A percentile compares a stretch with the other conserved stretches of the same genome.
Evolutionary conservation across 352 stramenopile genomes (phyloP).

Genomic region (Phytopythium sindhum): DNA sequence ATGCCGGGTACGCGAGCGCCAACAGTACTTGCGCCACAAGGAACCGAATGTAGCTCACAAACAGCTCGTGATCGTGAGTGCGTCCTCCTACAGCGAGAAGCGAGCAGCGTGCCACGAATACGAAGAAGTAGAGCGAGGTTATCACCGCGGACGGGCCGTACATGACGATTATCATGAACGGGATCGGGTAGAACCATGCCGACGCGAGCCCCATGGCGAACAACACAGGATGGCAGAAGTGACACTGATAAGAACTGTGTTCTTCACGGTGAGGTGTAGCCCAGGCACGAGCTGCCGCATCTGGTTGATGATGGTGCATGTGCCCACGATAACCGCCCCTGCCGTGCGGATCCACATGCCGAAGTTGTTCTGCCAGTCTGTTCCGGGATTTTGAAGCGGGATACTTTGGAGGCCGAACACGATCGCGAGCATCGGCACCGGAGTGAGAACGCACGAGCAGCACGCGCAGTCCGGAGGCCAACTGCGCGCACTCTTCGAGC

Average conservation of each 20-base stretch:
- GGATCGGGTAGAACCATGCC: slow-evolving; percentile 12
- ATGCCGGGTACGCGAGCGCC: slow-evolving; percentile 19
- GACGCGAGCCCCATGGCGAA: slow-evolving; percentile 15
- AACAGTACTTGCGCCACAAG: slow-evolving; percentile 12
- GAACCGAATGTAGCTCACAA: slow-evolving; percentile 9
- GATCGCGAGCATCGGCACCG: slow-evolving; percentile 11
- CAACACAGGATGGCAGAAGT: slow-evolving; percentile 1
- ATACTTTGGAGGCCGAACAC: slow-evolving; percentile 14
- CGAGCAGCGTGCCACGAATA: neutral
- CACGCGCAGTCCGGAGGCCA: neutral
- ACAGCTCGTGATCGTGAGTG: slow-evolving; percentile 1
- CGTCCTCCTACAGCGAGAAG: neutral
- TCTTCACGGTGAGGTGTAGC: slow-evolving; percentile 6
- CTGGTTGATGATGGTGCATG: slow-evolving; percentile 6
- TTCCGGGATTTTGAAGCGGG: slow-evolving; percentile 14
- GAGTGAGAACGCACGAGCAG: slow-evolving; percentile 11
- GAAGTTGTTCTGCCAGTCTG: slow-evolving; percentile 22
- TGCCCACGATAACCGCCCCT: slow-evolving; percentile 3
- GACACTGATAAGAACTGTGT: slow-evolving; percentile 11
- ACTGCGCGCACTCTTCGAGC: slow-evolving; percentile 17
- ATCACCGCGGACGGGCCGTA: slow-evolving; percentile 1
- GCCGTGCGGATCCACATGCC: slow-evolving; percentile 21
- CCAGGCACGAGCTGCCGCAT: slow-evolving; percentile 18
- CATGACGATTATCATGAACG: slow-evolving; percentile 13
- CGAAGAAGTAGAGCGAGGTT: neutral